Evolutionary conservation across 768 basidiomycete genomes (phyloP), one percentile per base, ranked within the genome.

Genomic region (Pholiota microspora): DNA sequence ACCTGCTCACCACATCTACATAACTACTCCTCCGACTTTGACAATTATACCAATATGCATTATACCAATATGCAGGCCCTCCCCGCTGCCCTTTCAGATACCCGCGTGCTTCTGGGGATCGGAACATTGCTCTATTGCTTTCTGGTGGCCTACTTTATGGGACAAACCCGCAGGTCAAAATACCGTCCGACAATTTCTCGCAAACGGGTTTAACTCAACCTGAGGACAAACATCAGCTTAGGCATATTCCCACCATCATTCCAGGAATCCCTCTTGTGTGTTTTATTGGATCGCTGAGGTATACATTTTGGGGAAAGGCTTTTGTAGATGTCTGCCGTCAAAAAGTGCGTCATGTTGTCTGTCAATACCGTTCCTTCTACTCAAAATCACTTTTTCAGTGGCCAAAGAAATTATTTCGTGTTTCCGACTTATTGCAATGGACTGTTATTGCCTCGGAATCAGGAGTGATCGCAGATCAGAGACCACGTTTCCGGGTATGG

Each of bases 401-500:
- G 53, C 61, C 53, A 32, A 52, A 46, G 23, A 34, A 13, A 3
- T 38, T 60, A 16, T 63, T 60, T 45, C 58, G 50, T 44, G 46
- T 59, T 5, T 53, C 60, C 2, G 58, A 57, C 8, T 48, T 54
- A 3, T 35, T 55, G 8, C 61, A 62, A n/a, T 82, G 80, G 81
- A 51, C 64, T 0, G 70, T 81, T 27, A 38, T 83, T 15, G 44
- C 75, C 0, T 62, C 62, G 15, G 65, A 64, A 4, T 62, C 56
- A 0, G 51, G 64, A 24, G 53, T 69, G 3, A 59, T 77, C 32
- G 71, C 78, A 2, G 78, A 81, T 59, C 73, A 0, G 74, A 77
- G 10, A 69, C 71, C 24, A 57, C 60, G 5, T 59, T 80, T 16
- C 78, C 77, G 6, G 61, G 73, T 15, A 0, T 18, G 0, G 71